Evolutionary conservation across 805 yeast genomes (phyloP).

Genomic region (Saccharomyces eubayanus): DNA sequence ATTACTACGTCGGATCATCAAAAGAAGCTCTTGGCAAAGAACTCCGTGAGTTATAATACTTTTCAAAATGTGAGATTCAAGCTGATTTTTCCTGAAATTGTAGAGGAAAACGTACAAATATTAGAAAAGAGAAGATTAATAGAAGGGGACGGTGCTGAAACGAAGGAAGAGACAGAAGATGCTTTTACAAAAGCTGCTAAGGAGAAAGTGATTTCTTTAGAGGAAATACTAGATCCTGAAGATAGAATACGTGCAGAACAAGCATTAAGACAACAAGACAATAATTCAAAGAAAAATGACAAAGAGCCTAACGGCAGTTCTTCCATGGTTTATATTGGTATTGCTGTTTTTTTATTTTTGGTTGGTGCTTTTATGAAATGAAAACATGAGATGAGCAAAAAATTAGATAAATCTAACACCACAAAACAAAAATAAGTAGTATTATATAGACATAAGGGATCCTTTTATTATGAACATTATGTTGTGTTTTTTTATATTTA

Average conservation of each 20-base stretch:
- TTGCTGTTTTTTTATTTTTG: constrained; percentile 30
- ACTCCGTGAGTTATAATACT: constrained; percentile 54
- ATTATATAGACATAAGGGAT: not conserved
- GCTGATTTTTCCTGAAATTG: constrained; percentile 62
- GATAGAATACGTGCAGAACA: constrained; percentile 51
- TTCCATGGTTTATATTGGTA: constrained; percentile 25
- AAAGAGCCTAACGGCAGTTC: constrained; percentile 7
- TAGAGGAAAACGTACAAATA: constrained; percentile 26
- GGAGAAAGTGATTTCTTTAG: constrained; percentile 29
- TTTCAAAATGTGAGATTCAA: constrained; percentile 48
- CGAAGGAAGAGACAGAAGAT: constrained; percentile 12
- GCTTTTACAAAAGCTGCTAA: constrained; percentile 25
- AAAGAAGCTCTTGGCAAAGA: constrained; percentile 49
- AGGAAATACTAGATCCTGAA: constrained; percentile 52
- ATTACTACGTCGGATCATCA: constrained; percentile 53
- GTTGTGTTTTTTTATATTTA: not conserved
- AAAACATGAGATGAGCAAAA: not conserved
- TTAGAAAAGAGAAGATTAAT: constrained; percentile 17
- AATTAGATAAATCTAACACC: not conserved
- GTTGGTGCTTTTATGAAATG: constrained; percentile 29
- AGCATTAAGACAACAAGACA: constrained; percentile 14
- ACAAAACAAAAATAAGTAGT: not conserved
- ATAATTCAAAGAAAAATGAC: constrained; percentile 4
- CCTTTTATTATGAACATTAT: not conserved
- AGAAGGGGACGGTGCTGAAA: constrained; percentile 6